Evolutionary conservation across 2,329 filamentous ascomycete genomes (phyloP), one percentile per base, ranked within the genome.

Genomic region (Moelleriella libera): DNA sequence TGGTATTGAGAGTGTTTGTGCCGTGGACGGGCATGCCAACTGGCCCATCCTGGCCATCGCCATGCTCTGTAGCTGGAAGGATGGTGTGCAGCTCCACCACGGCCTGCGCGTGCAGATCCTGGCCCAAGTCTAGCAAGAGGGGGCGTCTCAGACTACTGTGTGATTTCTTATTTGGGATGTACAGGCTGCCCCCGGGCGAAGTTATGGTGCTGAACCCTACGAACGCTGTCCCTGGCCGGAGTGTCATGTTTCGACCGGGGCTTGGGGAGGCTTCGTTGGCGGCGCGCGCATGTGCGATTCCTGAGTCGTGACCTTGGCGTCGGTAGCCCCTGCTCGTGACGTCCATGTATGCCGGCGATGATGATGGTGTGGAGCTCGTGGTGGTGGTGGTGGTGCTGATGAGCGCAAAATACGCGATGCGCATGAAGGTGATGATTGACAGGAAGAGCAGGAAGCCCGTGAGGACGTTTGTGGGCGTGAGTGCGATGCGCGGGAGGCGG

Each of bases 1-100:
- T 40, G 10, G 52, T 55, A 29, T 55, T 53, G 8, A 55, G 45
- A 14, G 37, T 50, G 11, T 55, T 55, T 3, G 41, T 44, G 6
- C 53, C 52, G 39, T 54, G 49, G 48, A 45, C 37, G 43, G 43
- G 6, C 39, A 45, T 40, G 2, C 12, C 6, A 11, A 28, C 34
- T 30, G 29, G n/a, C 34, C 8, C 41, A 30, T 37, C 37, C 12
- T 41, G 29, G 29, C 6, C 45, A 8, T 28, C 21, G 9, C n/a
- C 14, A 5, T 45, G 28, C n/a, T 5, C 14, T 14, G 30, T 10
- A 21, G 21, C 21, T 21, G 21, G 21, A 2, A 21, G 21, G n/a
- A 48, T 29, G 5, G 41, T n/a, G 39, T 45, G 30, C 47, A 48
- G 34, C 10, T 43, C 47, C 30, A 48, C 30, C 8, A 34, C 12